These are phyloP conservation scores for Tolypocladium tropicale DNA, from an alignment of 2,329 filamentous ascomycete species.

Conservation along the genomic window DNA sequence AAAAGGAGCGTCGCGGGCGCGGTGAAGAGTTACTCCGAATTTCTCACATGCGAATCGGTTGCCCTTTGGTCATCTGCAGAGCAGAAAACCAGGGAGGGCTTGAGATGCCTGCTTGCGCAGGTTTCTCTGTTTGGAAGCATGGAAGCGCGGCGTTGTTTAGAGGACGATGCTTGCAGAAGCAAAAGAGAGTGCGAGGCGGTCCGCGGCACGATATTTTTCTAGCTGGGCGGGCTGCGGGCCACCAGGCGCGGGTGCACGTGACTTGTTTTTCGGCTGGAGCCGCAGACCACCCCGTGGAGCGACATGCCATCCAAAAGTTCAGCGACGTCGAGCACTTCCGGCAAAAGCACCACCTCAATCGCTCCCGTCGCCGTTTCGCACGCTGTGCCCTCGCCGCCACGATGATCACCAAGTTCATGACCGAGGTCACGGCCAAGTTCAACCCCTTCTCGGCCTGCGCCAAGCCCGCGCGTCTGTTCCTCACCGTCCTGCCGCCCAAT, in stretches of 20 bases:
- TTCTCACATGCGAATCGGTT: conserved; percentile 10
- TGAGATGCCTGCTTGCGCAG: conserved; percentile 1
- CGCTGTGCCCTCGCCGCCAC: conserved; percentile 15
- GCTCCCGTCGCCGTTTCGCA: not conserved
- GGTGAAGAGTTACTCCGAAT: conserved; percentile 14
- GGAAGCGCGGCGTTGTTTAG: conserved; percentile 13
- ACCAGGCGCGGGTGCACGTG: conserved; percentile 1
- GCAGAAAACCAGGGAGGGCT: not conserved
- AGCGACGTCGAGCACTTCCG: not conserved
- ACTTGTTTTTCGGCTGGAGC: conserved; percentile 3
- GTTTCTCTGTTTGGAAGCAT: conserved; percentile 12
- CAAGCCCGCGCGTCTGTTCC: conserved; percentile 79
- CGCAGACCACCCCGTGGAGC: not conserved
- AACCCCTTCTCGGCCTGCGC: conserved; percentile 78
- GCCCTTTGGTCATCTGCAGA: not conserved
- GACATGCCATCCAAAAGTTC: not conserved
- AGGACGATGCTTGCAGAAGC: conserved; percentile 10
- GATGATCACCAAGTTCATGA: conserved; percentile 83
- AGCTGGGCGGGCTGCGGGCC: not conserved
- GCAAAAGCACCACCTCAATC: not conserved
- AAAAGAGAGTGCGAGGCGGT: not conserved
- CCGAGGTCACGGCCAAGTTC: conserved; percentile 76
- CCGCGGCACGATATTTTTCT: not conserved
- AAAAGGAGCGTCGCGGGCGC: not conserved
- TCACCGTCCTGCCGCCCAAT: conserved; percentile 71